Evolutionary conservation across 2,329 filamentous ascomycete species (phyloP).

Genomic region (Penicillium sp.): DNA sequence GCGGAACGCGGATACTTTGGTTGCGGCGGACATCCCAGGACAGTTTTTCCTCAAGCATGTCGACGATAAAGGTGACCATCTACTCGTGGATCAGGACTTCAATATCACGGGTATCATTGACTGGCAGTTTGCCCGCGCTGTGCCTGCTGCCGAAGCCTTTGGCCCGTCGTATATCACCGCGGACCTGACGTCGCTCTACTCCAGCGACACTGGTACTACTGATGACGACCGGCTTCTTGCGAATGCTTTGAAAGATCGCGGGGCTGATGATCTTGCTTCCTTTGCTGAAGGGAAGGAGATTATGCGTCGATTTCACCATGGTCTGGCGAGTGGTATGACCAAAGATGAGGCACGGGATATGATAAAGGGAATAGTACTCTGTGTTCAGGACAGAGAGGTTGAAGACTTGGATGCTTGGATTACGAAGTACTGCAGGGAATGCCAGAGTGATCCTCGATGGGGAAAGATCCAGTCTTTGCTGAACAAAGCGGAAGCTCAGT

Average conservation of each 20-base stretch:
- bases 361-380: conserved; percentile 2
- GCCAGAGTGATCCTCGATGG: background rate
- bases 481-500: too few species aligned
- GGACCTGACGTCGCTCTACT: conserved; percentile 25
- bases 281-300: conserved; percentile 5
- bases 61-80: conserved; percentile 49
- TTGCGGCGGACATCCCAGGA: conserved; percentile 2
- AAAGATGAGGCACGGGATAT: conserved; percentile 7
- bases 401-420: conserved; percentile 2
- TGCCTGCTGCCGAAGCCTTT: conserved; percentile 36
- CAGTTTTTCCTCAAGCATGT: conserved; percentile 46
- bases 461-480: background rate
- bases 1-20: background rate
- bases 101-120: conserved; percentile 50
- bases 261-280: background rate
- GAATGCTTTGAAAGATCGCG: background rate
- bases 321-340: conserved; percentile 7
- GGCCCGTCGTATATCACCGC: conserved; percentile 40
- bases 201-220: background rate
- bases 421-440: background rate
- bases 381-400: background rate
- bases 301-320: conserved; percentile 11
- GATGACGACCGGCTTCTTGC: background rate
- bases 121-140: conserved; percentile 39
- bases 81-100: conserved; percentile 44